Base-by-base conservation (phyloP, 2,329 filamentous ascomycete species). In the Parascedosporium putredinis region DNA sequence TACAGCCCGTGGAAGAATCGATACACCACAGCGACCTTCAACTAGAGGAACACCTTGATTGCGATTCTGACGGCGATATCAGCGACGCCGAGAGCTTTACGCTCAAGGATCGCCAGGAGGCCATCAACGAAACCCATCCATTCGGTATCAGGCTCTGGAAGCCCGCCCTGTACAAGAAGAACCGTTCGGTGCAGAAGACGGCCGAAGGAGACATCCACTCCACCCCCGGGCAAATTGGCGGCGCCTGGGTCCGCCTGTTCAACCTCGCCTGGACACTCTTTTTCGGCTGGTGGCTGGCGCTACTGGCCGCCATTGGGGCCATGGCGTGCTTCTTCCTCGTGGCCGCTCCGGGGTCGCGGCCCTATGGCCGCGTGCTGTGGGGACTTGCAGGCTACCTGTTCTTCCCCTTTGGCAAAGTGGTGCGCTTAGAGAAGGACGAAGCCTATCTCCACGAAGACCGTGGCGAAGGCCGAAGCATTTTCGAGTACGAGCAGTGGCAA, bases 131-230 rank as follows among this genome's bases (percentile, higher is more conserved):
- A 65, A 98, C 93, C 1, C 93, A 98, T 73, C 93, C 93, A 1
- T 98, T 98, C 60, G 93, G 93, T 73, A 97, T 98, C 63, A 83
- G 94, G 64, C 88, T 98, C 55, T 98, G 93, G 93, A 98, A 98
- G 67, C 93, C 93, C 40, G 94, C 93, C 1, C 67, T 98, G 55
- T 98, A 98, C 76, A 98, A 98, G 69, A 98, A 98, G 67, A 84
- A 86, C 59, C 83, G 93, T 51, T 98, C 93, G 1, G 94, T 98
- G 33, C 89, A 97, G 64, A 93, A 94, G 67, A 95, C 84, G 44
- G 93, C 93, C 5, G 91, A 97, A 68, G 90, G 86, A 12, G 93
- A 98, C 64, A 97, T 98, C 52, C 93, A 98, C 69, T 97, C 91
- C 3, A 83, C 88, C 1, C 93, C 93, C 0, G 93, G 93, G 20